These are phyloP conservation scores for Dioscorea dumetorum DNA, from an alignment of 106 monocot species.

Conservation along the genomic window DNA sequence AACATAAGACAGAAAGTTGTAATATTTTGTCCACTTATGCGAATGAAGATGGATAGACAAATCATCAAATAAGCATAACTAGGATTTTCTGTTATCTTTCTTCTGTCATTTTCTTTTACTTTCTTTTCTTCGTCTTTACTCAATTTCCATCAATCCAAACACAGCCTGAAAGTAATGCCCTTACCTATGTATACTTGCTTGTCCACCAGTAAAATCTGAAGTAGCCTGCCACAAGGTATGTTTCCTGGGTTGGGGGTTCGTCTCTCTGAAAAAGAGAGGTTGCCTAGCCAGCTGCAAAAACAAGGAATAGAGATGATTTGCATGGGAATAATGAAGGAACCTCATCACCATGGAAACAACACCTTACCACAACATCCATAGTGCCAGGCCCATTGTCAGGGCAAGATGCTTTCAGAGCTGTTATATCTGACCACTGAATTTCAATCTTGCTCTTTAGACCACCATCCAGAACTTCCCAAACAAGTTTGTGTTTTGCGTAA, in stretches of 20 bases:
- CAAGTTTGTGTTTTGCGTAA: slow-evolving; percentile 66
- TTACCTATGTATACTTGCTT: slow-evolving; percentile 83
- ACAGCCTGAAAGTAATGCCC: not conserved
- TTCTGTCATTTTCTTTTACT: no score
- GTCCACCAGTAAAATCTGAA: slow-evolving; percentile 92
- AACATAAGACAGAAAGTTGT: no score
- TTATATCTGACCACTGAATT: slow-evolving; percentile 82
- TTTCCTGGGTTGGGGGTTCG: slow-evolving; percentile 96
- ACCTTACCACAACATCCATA: slow-evolving; percentile 63
- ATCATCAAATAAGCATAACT: no score
- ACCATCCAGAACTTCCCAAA: slow-evolving; percentile 84
- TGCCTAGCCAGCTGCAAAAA: slow-evolving; percentile 66
- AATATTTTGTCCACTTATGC: no score
- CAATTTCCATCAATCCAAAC: no score
- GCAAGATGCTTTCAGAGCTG: slow-evolving; percentile 51
- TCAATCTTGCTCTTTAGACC: slow-evolving; percentile 86
- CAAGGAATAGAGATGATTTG: not conserved
- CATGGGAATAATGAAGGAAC: not conserved
- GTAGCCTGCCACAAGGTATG: slow-evolving; percentile 97
- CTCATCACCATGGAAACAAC: not conserved
- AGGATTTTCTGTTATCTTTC: no score
- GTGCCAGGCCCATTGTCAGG: slow-evolving; percentile 50
- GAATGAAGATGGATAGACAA: no score
- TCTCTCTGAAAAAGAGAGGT: slow-evolving; percentile 94
- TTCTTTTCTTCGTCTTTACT: no score